Base-by-base conservation (phyloP, 306 rosid species). In the Styphnolobium japonicum region DNA sequence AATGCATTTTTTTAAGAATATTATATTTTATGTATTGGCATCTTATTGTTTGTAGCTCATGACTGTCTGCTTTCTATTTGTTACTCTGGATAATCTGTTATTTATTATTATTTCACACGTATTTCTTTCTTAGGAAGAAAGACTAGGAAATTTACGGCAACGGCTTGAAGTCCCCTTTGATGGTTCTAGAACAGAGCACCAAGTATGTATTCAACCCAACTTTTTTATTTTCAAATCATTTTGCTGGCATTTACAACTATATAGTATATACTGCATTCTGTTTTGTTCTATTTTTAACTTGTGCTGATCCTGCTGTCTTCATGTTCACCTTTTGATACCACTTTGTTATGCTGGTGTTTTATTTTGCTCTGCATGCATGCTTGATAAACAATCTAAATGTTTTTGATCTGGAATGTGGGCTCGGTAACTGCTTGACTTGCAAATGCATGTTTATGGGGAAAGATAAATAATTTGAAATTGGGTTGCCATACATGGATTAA, bases 141-240 rank as follows among this genome's bases (percentile, higher is more conserved):
- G 97, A 53, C 91, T 93, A 57, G 76, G 78, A 84, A 74, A 63
- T 61, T 78, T 93, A 78, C 85, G 77, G 73, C 84, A 84, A 64
- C 88, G 98, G 80, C 86, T 93, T 74, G 91, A 90, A 83, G 90
- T 95, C 52, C 94, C 99, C 48, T 95, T 92, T 79, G 94, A 95
- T 81, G 96, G 98, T 76, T 91, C 96, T 72, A 85, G 84, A 43
- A 22, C 55, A 40, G 96, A 95, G 87, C 99, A 95, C 86, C 98
- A 90, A 83, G 99, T 95, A 83, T 18, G 92, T 85, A 57, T 62
- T 66, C 43, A 67, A 48, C 58, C 75, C 64, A 15, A 39, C 68
- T 74, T 16, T 6, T 15, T 23, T 14, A 73, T 58, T 73, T 52
- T 33, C 23, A 4, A 18, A 45, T 78, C 53, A 10, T 40, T 71